Conservation (phyloP, 257 asterid species). For the Ilex aquifolium region DNA sequence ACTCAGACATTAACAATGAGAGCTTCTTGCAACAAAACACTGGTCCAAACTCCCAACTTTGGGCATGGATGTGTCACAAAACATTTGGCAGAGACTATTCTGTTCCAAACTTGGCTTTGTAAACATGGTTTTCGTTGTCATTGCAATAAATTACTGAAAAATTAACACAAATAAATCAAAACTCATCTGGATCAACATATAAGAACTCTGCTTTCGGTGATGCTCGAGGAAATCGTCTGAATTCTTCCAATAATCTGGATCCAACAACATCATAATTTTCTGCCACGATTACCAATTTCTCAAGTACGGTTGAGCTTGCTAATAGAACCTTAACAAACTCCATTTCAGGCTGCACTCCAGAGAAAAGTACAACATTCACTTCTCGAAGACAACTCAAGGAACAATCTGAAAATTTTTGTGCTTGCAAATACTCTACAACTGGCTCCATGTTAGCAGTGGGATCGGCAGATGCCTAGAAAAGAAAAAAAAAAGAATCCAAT, state of each 20-base stretch:
- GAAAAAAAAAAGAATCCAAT: no score
- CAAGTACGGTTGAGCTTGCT: constrained; percentile 11
- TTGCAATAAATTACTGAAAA: no score
- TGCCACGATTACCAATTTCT: constrained; percentile 42
- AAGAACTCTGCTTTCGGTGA: constrained; percentile 39
- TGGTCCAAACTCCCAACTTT: no score
- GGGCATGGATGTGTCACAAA: no score
- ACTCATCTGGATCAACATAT: no score
- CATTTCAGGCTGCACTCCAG: constrained; percentile 54
- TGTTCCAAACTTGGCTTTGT: no score
- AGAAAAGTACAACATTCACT: constrained; percentile 41
- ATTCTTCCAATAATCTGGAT: constrained; percentile 42
- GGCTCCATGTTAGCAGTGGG: constrained; percentile 21
- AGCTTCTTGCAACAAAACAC: no score
- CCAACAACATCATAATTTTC: constrained; percentile 21
- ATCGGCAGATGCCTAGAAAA: constrained; percentile 35
- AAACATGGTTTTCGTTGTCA: no score
- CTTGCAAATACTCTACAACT: constrained; percentile 41
- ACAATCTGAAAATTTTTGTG: constrained; percentile 30
- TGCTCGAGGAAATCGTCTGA: constrained; percentile 40
- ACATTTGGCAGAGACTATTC: no score
- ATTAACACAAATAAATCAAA: no score
- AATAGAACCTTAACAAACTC: constrained; percentile 42
- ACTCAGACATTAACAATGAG: no score
- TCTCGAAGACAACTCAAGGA: constrained; percentile 36